phyloP scores from a whole-genome alignment of 148 eudicot genomes.

The Heliamphora exappendiculata region DNA sequence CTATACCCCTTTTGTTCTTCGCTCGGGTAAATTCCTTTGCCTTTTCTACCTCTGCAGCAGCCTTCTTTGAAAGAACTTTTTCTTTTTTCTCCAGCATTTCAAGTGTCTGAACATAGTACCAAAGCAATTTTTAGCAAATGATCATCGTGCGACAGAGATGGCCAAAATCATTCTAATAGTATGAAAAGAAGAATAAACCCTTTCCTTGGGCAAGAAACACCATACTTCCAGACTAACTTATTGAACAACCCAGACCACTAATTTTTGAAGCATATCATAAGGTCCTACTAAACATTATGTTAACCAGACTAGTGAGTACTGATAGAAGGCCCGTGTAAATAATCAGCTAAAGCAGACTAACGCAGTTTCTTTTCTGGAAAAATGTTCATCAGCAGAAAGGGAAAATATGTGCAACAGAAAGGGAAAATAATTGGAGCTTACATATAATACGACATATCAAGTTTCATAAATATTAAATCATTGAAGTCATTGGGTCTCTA shows the following conservation, averaged over 20 bases:
- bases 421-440: neutral
- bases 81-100: slow-evolving; percentile 88
- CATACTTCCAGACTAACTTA: neutral
- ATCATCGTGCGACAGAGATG: neutral
- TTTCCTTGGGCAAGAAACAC: neutral
- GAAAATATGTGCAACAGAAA: neutral
- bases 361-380: neutral
- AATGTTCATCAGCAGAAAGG: neutral
- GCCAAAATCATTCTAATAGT: neutral
- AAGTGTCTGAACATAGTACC: slow-evolving; percentile 44
- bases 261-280: neutral
- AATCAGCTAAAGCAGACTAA: neutral
- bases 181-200: neutral
- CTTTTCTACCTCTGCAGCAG: slow-evolving; percentile 61
- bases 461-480: neutral
- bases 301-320: neutral
- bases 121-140: neutral
- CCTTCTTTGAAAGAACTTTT: slow-evolving; percentile 60
- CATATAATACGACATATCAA: neutral
- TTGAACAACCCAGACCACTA: neutral
- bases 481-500: neutral
- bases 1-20: slow-evolving; percentile 71
- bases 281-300: slow-evolving; percentile 1
- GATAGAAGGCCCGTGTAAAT: neutral
- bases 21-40: slow-evolving; percentile 70